Percentiles rank a stretch among this genome's conserved stretches.
These are phyloP conservation scores for Biscogniauxia mediterranea DNA, from an alignment of 2,329 filamentous ascomycete species.

Conservation along the genomic window DNA sequence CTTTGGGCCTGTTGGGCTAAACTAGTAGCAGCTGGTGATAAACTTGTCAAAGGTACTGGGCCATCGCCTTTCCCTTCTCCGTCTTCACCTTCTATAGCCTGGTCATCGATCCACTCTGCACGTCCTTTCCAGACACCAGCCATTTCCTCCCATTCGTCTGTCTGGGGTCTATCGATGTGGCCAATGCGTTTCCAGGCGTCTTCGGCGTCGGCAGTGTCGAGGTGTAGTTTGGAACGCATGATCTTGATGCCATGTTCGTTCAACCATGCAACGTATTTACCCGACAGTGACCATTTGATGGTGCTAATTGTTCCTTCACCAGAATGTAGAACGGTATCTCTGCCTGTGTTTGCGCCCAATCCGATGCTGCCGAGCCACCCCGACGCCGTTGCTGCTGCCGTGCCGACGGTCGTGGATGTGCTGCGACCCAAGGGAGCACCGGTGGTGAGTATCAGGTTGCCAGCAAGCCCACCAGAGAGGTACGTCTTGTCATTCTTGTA, in stretches of 20 bases:
- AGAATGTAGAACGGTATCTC: slow-evolving; percentile 83
- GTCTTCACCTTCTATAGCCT: slow-evolving; percentile 72
- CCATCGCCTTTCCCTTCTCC: slow-evolving; percentile 40
- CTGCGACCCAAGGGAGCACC: slow-evolving; percentile 78
- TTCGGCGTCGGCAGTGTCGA: slow-evolving; percentile 74
- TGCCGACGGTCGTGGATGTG: slow-evolving; percentile 82
- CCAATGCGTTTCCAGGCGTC: slow-evolving; percentile 93
- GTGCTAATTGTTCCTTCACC: slow-evolving; percentile 89
- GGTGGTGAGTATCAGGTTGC: slow-evolving; percentile 80
- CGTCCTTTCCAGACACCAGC: slow-evolving; percentile 91
- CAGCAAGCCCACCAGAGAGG: slow-evolving; percentile 84
- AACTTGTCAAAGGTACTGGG: slow-evolving; percentile 14
- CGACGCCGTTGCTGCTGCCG: slow-evolving; percentile 78
- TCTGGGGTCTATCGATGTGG: slow-evolving; percentile 85
- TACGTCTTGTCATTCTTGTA: slow-evolving; percentile 89
- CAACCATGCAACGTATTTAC: slow-evolving; percentile 90
- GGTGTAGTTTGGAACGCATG: slow-evolving; percentile 83
- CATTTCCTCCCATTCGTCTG: slow-evolving; percentile 92
- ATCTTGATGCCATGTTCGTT: slow-evolving; percentile 98
- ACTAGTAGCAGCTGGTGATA: slow-evolving; percentile 47
- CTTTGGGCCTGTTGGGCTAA: slow-evolving; percentile 49
- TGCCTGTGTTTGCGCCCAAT: slow-evolving; percentile 72
- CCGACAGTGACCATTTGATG: slow-evolving; percentile 92
- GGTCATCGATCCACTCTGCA: slow-evolving; percentile 89
- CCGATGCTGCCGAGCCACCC: slow-evolving; percentile 92